Percentiles rank a stretch among this genome's conserved stretches.
These are phyloP conservation scores for Pythium chondricola DNA, from an alignment of 352 stramenopile genomes.

Conservation along the genomic window DNA sequence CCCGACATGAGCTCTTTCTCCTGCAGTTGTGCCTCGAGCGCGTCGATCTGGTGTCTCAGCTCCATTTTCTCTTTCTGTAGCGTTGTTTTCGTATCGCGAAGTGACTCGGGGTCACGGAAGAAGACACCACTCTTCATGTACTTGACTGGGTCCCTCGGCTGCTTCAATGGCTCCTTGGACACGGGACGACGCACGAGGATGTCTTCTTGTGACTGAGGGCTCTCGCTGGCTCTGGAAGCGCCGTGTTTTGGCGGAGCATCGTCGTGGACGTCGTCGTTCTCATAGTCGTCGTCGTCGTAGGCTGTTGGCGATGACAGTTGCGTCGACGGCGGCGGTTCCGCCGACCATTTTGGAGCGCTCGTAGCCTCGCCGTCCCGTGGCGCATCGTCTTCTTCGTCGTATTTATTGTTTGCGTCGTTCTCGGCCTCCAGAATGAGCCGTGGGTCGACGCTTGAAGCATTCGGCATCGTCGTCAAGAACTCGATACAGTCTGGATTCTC, in stretches of 20 bases:
- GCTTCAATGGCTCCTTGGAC: not conserved
- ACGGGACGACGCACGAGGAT: not conserved
- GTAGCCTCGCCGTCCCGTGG: not conserved
- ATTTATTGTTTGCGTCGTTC: not conserved
- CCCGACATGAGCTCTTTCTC: constrained; percentile 29
- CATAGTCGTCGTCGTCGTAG: constrained; percentile 7
- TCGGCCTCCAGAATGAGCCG: constrained; percentile 2
- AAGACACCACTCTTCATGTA: constrained; percentile 32
- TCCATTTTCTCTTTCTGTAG: constrained; percentile 35
- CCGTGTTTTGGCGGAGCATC: not conserved
- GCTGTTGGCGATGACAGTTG: too few species aligned
- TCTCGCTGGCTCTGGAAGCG: not conserved
- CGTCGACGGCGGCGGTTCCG: constrained; percentile 13
- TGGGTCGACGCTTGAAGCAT: not conserved
- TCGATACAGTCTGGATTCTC: constrained; percentile 5
- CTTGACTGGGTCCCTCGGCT: constrained; percentile 12
- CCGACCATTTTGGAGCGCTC: constrained; percentile 5
- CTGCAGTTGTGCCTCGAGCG: constrained; percentile 24
- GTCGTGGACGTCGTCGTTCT: constrained; percentile 12
- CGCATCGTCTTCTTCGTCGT: not conserved
- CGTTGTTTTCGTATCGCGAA: constrained; percentile 31
- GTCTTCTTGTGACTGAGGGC: constrained; percentile 2
- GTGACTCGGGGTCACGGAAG: constrained; percentile 47
- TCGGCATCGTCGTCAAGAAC: constrained; percentile 14
- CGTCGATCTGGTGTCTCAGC: constrained; percentile 26